phyloP scores from a whole-genome alignment of 2,329 filamentous ascomycete species.

The Scedosporium aurantiacum region DNA sequence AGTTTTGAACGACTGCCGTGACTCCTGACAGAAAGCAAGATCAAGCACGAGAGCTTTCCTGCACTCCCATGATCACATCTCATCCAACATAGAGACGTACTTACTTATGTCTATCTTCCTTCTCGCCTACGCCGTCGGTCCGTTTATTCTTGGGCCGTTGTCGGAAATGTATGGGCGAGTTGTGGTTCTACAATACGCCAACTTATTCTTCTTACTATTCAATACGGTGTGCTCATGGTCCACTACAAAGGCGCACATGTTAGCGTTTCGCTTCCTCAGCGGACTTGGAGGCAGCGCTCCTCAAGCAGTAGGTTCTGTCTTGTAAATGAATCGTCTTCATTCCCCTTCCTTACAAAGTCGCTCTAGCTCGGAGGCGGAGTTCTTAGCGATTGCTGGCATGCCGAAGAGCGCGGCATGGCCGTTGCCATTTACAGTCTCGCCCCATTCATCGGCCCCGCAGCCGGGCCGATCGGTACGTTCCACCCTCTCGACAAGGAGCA shows the following conservation, averaged over 20 bases:
- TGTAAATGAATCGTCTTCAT: slow-evolving; percentile 56
- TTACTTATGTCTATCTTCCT: slow-evolving; percentile 37
- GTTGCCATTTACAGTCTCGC: slow-evolving; percentile 59
- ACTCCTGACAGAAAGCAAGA: too few relatives aligned
- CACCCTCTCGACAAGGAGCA: not conserved
- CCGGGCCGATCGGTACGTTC: slow-evolving; percentile 36
- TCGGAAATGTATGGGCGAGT: slow-evolving; percentile 51
- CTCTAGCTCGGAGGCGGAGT: slow-evolving; percentile 33
- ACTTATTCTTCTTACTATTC: slow-evolving; percentile 51
- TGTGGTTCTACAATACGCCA: slow-evolving; percentile 14
- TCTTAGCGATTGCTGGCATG: slow-evolving; percentile 52
- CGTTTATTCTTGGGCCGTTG: slow-evolving; percentile 53
- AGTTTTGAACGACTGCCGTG: too few relatives aligned
- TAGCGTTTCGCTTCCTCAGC: slow-evolving; percentile 54
- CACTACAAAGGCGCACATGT: slow-evolving; percentile 55
- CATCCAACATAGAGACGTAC: slow-evolving; percentile 31
- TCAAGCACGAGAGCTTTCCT: too few relatives aligned
- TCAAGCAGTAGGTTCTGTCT: slow-evolving; percentile 58
- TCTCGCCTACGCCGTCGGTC: slow-evolving; percentile 44
- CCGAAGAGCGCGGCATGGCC: slow-evolving; percentile 50
- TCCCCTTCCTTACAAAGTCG: slow-evolving; percentile 22
- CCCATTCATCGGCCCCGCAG: slow-evolving; percentile 47
- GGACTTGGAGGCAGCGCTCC: slow-evolving; percentile 47
- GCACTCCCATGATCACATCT: too few relatives aligned
- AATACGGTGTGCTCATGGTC: slow-evolving; percentile 26